Evolutionary conservation across 2,329 filamentous ascomycete genomes (phyloP), one percentile per base, ranked within the genome.

Genomic region (Graphiopsis chlorocephala): DNA sequence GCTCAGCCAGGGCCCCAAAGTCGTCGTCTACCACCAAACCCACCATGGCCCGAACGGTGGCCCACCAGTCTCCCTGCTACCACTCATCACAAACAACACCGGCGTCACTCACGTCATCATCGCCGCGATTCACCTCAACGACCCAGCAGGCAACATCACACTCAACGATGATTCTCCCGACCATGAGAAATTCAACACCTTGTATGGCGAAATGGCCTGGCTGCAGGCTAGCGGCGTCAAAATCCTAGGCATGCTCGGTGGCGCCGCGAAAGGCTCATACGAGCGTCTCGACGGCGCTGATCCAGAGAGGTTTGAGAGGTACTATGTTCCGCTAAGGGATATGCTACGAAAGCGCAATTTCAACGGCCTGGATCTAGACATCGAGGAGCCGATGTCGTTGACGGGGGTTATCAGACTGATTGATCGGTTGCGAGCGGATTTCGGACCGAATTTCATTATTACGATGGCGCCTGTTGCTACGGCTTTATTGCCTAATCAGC

Each of bases 161-260:
- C 85, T 97, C 68, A 97, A 97, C 76, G 89, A 97, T 77, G 86
- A 92, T 74, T 82, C 83, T 0, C 91, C 91, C 0, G 79, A 85
- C n/a, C 69, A 74, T 60, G 77, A 85, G 4, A 84, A 86, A 68
- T 94, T 90, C 77, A 80, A 85, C 33, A 86, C 86, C 1, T 82
- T 97, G 38, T 97, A 93, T 92, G 84, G 84, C 25, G 93, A 97
- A 76, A 85, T 92, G 10, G 83, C 84, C 8, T 81, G 88, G 68
- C 80, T 97, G 6, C 90, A 95, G 75, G 85, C 84, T 1, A 83
- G 84, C 7, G 92, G 92, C 48, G 83, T 97, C 68, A 92, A 90
- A 71, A 87, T 97, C 14, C 83, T 96, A 74, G 91, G 87, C 63
- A 95, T 97, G 91, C 82, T 97, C 1, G 93, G 93, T 45, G 93